Evolutionary conservation across 768 basidiomycete genomes (phyloP), one percentile per base, ranked within the genome.

Genomic region (Leccinum uliginosum): DNA sequence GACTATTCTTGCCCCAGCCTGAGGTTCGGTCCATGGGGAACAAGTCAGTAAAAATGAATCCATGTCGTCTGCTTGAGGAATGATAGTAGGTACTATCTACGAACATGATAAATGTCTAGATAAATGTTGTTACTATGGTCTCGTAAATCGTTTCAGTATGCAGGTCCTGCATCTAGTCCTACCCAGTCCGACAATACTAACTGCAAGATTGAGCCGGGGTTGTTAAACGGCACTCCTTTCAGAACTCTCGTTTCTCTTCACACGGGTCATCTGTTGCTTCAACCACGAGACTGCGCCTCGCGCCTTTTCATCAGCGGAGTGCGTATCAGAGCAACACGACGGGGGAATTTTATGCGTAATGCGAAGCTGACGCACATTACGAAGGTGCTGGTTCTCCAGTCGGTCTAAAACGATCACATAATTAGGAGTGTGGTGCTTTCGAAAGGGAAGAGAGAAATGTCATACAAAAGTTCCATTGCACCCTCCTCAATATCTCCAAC

Each of bases 311-410:
- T 32, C 6, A 12, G 19, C 26, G 11, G 48, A 19, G 19, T 50
- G 29, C 19, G 10, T 12, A 19, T 21, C 29, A 4, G 30, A 23
- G 19, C 19, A 19, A 26, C 94, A 95, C 2, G 91, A 92, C 30
- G 95, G 71, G 0, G 91, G 89, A 7, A 94, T 85, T 65, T 97
- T 91, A 29, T 87, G 79, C 1, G 90, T 93, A 27, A 90, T 85
- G 19, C 92, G 89, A 68, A 93, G 96, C 64, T 93, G 92, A 81
- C 95, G 93, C 71, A 92, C 83, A 70, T 94, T 95, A 78, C 93
- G 92, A n/a, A 94, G 76, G 59, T 96, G 93, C 74, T 96, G 93
- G 72, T 91, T 94, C 69, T 94, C 90, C 44, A 91, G 74, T 61
- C 89, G 88, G 68, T 83, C 86, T 90, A 61, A 6, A 30, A 34